Conservation (phyloP, 495 filamentous ascomycete genomes). For the Hyphodiscus hymeniophilus region DNA sequence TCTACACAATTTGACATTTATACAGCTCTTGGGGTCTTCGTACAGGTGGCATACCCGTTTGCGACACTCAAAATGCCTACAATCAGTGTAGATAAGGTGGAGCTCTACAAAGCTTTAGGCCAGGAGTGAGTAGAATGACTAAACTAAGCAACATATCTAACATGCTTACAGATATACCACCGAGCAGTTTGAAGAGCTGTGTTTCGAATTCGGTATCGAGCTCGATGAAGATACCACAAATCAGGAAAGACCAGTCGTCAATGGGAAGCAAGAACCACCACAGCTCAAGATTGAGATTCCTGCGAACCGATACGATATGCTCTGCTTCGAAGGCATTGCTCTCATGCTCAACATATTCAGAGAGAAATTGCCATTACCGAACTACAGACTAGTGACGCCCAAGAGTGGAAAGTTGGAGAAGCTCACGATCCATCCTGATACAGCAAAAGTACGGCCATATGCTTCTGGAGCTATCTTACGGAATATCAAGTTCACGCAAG, state of each 20-base stretch:
- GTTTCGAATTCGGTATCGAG: constrained; percentile 98
- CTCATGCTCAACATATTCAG: constrained; percentile 94
- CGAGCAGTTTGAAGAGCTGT: constrained; percentile 91
- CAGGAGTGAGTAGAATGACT: constrained; percentile 54
- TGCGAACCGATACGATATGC: constrained; percentile 97
- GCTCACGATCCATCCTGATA: constrained; percentile 74
- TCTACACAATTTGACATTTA: background rate
- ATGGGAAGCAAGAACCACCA: constrained; percentile 76
- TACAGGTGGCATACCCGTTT: constrained; percentile 3
- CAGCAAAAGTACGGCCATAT: constrained; percentile 71
- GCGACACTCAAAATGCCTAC: constrained; percentile 61
- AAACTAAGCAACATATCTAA: constrained; percentile 15
- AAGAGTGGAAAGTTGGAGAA: constrained; percentile 64
- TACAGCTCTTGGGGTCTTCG: background rate
- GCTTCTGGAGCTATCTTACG: constrained; percentile 82
- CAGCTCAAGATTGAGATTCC: constrained; percentile 98
- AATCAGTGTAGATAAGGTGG: constrained; percentile 89
- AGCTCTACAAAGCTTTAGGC: constrained; percentile 85
- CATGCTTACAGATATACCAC: constrained; percentile 61
- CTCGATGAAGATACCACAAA: constrained; percentile 92
- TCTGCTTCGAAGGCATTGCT: constrained; percentile 96
- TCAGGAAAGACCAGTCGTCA: constrained; percentile 59
- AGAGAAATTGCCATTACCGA: constrained; percentile 62
- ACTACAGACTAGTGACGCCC: constrained; percentile 65
- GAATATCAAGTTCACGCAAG: constrained; percentile 83